Conservation (phyloP, 805 yeast genomes). For the Cyberlindnera americana region DNA sequence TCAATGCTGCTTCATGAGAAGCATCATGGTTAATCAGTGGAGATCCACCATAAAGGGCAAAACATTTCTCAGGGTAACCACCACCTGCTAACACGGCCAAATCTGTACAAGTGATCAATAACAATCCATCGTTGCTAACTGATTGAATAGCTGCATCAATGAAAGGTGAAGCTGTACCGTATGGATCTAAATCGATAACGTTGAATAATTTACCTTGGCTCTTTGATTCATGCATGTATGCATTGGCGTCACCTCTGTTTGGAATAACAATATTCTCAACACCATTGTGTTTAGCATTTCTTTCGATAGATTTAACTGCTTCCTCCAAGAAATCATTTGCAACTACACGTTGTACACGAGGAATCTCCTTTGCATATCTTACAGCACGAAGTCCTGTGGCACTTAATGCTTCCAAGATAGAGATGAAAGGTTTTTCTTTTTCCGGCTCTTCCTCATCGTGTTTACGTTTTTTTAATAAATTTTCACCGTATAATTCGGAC, state of each 20-base stretch:
- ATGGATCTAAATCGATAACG: slow-evolving; percentile 92
- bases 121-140: slow-evolving; percentile 77
- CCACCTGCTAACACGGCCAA: slow-evolving; percentile 93
- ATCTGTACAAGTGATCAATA: slow-evolving; percentile 94
- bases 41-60: slow-evolving; percentile 90
- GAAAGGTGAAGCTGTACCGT: slow-evolving; percentile 96
- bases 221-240: slow-evolving; percentile 57
- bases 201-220: slow-evolving; percentile 53
- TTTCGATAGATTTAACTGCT: slow-evolving; percentile 77
- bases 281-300: slow-evolving; percentile 67
- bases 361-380: slow-evolving; percentile 89
- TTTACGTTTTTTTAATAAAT: slow-evolving; percentile 30
- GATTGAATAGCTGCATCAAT: slow-evolving; percentile 86
- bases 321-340: slow-evolving; percentile 88
- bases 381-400: slow-evolving; percentile 96
- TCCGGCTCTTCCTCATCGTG: slow-evolving; percentile 25
- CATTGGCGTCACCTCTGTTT: slow-evolving; percentile 88
- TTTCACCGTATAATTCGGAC: slow-evolving; percentile 55
- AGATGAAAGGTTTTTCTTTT: slow-evolving; percentile 39
- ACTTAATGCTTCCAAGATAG: slow-evolving; percentile 82
- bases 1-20: slow-evolving; percentile 88
- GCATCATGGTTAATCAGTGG: slow-evolving; percentile 70
- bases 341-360: slow-evolving; percentile 63
- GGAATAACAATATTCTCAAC: slow-evolving; percentile 56
- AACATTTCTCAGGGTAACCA: slow-evolving; percentile 96